phyloP scores from a whole-genome alignment of 1,139 yeast species.

The Candida sanyaensis region DNA sequence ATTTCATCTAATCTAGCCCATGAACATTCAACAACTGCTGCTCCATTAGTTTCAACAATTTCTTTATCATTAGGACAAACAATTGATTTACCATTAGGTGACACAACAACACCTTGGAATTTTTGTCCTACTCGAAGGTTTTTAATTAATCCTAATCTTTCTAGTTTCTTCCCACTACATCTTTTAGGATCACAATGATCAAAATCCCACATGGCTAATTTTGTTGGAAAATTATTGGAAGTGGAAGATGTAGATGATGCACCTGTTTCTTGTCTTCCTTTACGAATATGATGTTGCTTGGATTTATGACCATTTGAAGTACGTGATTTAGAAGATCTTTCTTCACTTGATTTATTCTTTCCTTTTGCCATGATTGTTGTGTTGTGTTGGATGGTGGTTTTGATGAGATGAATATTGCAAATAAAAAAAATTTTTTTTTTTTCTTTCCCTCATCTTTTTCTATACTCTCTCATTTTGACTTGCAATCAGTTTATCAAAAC shows the following conservation, averaged over 20 bases:
- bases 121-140: slow-evolving; percentile 86
- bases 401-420: neutral
- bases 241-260: slow-evolving; percentile 13
- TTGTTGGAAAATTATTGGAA: slow-evolving; percentile 53
- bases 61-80: slow-evolving; percentile 88
- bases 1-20: slow-evolving; percentile 97
- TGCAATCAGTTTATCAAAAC: too few species aligned
- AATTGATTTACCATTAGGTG: slow-evolving; percentile 89
- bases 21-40: slow-evolving; percentile 97
- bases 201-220: slow-evolving; percentile 91
- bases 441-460: too few species aligned
- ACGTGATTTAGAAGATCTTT: slow-evolving; percentile 30
- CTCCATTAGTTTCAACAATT: slow-evolving; percentile 78
- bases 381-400: neutral
- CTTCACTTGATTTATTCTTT: slow-evolving; percentile 57
- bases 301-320: slow-evolving; percentile 62
- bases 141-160: slow-evolving; percentile 80
- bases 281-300: slow-evolving; percentile 52
- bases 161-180: slow-evolving; percentile 94
- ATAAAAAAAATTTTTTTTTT: slow-evolving; percentile 1
- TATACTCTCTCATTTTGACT: neutral
- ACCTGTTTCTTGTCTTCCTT: slow-evolving; percentile 49
- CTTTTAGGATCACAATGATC: slow-evolving; percentile 98
- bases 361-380: slow-evolving; percentile 59
- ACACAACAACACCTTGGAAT: slow-evolving; percentile 85